phyloP scores from a whole-genome alignment of 2,329 filamentous ascomycete genomes.

The Chrysoporthe austroafricana region DNA sequence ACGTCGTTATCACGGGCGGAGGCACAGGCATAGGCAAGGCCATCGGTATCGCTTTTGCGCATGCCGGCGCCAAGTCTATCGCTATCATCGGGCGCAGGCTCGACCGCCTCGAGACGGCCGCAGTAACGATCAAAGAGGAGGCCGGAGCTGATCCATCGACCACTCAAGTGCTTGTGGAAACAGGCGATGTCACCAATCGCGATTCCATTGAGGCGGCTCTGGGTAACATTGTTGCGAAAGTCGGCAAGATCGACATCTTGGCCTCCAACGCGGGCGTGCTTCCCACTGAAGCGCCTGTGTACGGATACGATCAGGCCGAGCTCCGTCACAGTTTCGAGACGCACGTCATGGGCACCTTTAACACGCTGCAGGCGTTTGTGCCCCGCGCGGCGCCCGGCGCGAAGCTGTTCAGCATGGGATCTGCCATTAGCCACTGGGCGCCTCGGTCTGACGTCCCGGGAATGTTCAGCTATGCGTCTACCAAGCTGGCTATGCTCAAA shows the following conservation, averaged over 20 bases:
- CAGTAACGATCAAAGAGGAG: slow-evolving; percentile 7
- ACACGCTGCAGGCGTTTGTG: no score
- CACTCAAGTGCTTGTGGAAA: slow-evolving; percentile 1
- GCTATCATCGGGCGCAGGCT: background rate
- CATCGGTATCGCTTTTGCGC: slow-evolving; percentile 11
- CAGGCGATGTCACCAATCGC: slow-evolving; percentile 10
- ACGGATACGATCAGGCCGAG: background rate
- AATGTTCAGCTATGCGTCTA: slow-evolving; percentile 37
- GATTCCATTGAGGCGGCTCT: background rate
- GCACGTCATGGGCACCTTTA: background rate
- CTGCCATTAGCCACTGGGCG: no score
- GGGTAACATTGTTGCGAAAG: slow-evolving; percentile 1
- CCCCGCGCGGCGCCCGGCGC: no score
- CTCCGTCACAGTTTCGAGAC: slow-evolving; percentile 8
- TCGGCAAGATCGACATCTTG: slow-evolving; percentile 7
- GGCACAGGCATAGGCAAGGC: slow-evolving; percentile 10
- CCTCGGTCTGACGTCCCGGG: no score
- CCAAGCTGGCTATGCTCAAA: slow-evolving; percentile 42
- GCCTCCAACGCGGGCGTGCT: slow-evolving; percentile 6
- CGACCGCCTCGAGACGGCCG: no score
- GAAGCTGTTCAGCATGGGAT: no score
- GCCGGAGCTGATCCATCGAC: slow-evolving; percentile 4
- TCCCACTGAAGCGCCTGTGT: background rate
- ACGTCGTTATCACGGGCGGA: slow-evolving; percentile 16
- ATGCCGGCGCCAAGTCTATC: slow-evolving; percentile 2